A percentile compares a stretch with the other conserved stretches of the same genome.
phyloP scores from a whole-genome alignment of 1,284 basidiomycete species.

The Moesziomyces globuligerus region DNA sequence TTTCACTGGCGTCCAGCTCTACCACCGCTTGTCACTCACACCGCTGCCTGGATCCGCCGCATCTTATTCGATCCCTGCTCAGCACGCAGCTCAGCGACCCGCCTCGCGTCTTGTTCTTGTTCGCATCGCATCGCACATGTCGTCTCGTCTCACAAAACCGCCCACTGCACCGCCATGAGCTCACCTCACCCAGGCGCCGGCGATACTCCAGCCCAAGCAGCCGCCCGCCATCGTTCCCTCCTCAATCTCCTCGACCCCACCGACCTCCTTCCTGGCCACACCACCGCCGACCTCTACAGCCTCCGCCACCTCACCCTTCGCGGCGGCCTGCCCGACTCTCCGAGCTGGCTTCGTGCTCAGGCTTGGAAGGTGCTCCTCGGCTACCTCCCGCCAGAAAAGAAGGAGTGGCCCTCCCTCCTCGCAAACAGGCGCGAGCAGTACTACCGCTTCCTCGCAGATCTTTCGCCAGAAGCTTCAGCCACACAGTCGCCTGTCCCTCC shows the following conservation, averaged over 20 bases:
- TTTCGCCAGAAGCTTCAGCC: constrained; percentile 23
- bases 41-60: too few relatives aligned
- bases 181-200: constrained; percentile 16
- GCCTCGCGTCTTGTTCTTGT: neutral
- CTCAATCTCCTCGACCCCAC: constrained; percentile 52
- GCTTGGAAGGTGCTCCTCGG: constrained; percentile 64
- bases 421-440: constrained; percentile 57
- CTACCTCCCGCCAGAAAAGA: constrained; percentile 61
- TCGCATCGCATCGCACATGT: constrained; percentile 9
- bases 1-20: too few relatives aligned
- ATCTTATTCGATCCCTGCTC: too few relatives aligned
- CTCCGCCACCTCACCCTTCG: constrained; percentile 56
- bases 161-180: constrained; percentile 27
- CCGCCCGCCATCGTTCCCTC: constrained; percentile 36
- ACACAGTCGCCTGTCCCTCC: neutral
- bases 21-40: neutral
- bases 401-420: constrained; percentile 51
- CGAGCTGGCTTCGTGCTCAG: constrained; percentile 60
- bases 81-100: neutral
- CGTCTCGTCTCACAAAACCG: neutral
- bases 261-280: constrained; percentile 56
- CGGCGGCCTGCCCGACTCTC: constrained; percentile 47
- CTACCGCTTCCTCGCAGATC: constrained; percentile 57
- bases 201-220: constrained; percentile 15
- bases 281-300: constrained; percentile 55